These are phyloP conservation scores for Gonium pectorale DNA, from an alignment of 139 green algal species.

Conservation along the genomic window DNA sequence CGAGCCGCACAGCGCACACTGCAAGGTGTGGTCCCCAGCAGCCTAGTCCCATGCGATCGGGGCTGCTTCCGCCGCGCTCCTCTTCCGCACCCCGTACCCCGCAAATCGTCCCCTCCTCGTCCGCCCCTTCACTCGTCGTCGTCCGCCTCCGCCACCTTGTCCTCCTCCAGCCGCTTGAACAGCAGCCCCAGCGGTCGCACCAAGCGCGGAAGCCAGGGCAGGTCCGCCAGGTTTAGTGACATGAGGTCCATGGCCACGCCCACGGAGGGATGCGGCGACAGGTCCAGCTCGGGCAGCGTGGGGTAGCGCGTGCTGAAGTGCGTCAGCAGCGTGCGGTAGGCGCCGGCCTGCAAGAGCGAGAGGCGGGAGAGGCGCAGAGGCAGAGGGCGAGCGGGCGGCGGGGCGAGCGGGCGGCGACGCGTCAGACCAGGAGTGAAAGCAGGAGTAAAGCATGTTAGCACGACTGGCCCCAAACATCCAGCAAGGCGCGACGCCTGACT, in stretches of 20 bases:
- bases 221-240: slow-evolving; percentile 37
- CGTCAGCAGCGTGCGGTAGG: slow-evolving; percentile 94
- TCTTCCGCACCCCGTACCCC: neutral
- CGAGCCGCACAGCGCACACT: no score
- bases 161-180: slow-evolving; percentile 53
- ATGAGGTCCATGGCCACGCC: slow-evolving; percentile 97
- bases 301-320: slow-evolving; percentile 97
- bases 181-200: slow-evolving; percentile 55
- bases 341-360: slow-evolving; percentile 66
- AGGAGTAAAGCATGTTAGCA: no score
- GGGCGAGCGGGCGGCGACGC: no score
- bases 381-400: neutral
- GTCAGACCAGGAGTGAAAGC: no score
- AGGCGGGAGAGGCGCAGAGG: neutral
- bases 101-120: neutral
- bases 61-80: neutral
- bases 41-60: no score
- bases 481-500: no score
- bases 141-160: slow-evolving; percentile 38
- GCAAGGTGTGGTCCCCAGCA: no score
- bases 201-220: slow-evolving; percentile 57
- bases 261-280: slow-evolving; percentile 53
- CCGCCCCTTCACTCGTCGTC: neutral
- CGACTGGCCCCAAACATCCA: no score
- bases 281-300: slow-evolving; percentile 83